Percentiles rank a stretch among this genome's conserved stretches.
phyloP scores from a whole-genome alignment of 179 eudicot species.

The Beta corolliflora region DNA sequence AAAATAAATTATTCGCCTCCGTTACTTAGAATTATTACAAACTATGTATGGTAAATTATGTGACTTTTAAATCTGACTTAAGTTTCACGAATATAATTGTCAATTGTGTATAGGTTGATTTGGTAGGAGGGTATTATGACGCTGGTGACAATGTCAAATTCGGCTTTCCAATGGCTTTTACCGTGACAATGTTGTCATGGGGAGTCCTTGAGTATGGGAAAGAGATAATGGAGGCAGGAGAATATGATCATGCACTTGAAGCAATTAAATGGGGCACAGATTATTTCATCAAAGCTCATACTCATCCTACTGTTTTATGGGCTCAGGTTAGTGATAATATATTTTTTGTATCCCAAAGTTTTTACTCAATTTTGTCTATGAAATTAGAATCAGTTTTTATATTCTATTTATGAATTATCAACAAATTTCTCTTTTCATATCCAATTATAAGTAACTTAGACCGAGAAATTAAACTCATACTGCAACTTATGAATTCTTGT shows the following conservation, averaged over 20 bases:
- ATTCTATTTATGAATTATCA: too few relatives aligned
- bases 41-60: not conserved
- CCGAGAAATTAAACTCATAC: too few relatives aligned
- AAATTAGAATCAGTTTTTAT: too few relatives aligned
- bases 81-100: not conserved
- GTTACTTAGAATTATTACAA: too few relatives aligned
- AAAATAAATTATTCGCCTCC: too few relatives aligned
- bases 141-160: constrained; percentile 83
- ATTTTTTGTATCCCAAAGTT: too few relatives aligned
- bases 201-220: constrained; percentile 53
- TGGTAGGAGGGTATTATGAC: constrained; percentile 85
- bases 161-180: constrained; percentile 85
- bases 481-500: too few relatives aligned
- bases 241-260: constrained; percentile 61
- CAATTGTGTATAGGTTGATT: constrained; percentile 51
- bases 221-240: constrained; percentile 49
- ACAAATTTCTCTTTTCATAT: too few relatives aligned
- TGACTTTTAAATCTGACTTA: not conserved
- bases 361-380: too few relatives aligned
- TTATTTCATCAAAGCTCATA: constrained; percentile 67
- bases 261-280: constrained; percentile 91
- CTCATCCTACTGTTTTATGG: constrained; percentile 40
- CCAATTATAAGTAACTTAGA: too few relatives aligned
- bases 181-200: constrained; percentile 81
- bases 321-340: constrained; percentile 30